phyloP scores from a whole-genome alignment of 495 filamentous ascomycete genomes.

The Lineolata rhizophorae region DNA sequence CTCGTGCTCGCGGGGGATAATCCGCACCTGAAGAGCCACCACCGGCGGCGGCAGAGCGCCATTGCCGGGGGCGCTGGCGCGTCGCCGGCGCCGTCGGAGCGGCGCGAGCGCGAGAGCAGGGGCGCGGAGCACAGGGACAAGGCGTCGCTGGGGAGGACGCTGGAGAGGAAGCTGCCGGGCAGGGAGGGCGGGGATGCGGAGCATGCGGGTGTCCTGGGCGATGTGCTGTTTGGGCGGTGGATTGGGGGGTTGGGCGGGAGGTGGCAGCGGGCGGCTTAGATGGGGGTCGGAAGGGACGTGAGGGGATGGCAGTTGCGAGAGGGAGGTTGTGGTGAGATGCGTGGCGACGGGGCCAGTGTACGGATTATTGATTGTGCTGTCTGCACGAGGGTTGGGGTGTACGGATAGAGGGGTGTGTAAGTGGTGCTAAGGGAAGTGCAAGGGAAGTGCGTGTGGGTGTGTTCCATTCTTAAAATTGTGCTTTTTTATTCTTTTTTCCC shows the following conservation, averaged over 20 bases:
- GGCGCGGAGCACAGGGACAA: not conserved
- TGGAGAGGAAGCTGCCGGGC: constrained; percentile 25
- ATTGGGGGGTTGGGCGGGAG: constrained; percentile 58
- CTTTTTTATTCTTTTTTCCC: too few species aligned
- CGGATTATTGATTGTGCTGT: too few species aligned
- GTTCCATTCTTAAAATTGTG: too few species aligned
- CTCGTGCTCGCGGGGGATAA: constrained; percentile 64
- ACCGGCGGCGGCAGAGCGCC: constrained; percentile 45
- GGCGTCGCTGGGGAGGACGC: constrained; percentile 12
- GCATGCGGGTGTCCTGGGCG: constrained; percentile 68
- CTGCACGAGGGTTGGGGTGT: too few species aligned
- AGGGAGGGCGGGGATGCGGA: constrained; percentile 51
- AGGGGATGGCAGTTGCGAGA: too few species aligned
- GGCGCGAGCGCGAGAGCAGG: not conserved
- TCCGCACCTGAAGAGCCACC: constrained; percentile 54
- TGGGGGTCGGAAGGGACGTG: too few species aligned
- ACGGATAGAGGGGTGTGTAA: too few species aligned
- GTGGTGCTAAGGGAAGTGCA: too few species aligned
- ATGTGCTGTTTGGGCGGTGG: constrained; percentile 82
- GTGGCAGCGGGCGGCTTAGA: too few species aligned
- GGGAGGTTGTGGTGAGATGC: too few species aligned
- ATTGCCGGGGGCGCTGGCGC: constrained; percentile 7
- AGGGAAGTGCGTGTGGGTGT: too few species aligned
- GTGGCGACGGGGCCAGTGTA: too few species aligned
- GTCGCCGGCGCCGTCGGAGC: not conserved